These are phyloP conservation scores for Clavariopsis aquatica DNA, from an alignment of 495 filamentous ascomycete genomes.

Conservation along the genomic window DNA sequence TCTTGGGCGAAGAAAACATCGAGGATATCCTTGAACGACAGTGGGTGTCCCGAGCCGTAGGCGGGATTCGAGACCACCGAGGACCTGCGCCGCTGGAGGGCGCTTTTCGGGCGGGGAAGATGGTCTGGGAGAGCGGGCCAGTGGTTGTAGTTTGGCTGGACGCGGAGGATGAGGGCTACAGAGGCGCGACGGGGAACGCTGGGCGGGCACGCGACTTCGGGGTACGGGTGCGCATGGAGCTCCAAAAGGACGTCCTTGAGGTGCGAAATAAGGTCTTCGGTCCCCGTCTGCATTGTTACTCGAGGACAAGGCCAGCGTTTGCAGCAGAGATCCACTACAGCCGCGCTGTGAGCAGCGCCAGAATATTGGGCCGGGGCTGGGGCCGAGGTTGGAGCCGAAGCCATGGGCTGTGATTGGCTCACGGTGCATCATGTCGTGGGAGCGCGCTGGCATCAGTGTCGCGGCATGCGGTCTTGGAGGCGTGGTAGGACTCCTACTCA, in stretches of 20 bases:
- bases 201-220: slow-evolving; percentile 64
- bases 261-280: slow-evolving; percentile 41
- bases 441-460: no score
- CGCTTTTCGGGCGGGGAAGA: neutral
- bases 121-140: slow-evolving; percentile 48
- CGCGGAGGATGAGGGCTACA: slow-evolving; percentile 69
- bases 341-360: neutral
- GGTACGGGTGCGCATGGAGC: slow-evolving; percentile 59
- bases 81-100: slow-evolving; percentile 15
- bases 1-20: slow-evolving; percentile 65
- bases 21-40: slow-evolving; percentile 50
- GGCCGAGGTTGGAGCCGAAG: slow-evolving; percentile 10
- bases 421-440: no score
- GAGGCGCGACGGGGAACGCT: slow-evolving; percentile 67
- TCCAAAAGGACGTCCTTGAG: slow-evolving; percentile 52
- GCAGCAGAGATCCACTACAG: neutral
- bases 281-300: slow-evolving; percentile 27
- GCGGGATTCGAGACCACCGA: slow-evolving; percentile 33
- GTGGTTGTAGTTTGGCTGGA: slow-evolving; percentile 62
- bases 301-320: neutral
- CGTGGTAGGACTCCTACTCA: no score
- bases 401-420: slow-evolving; percentile 11
- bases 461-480: no score
- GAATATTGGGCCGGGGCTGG: neutral
- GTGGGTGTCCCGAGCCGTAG: slow-evolving; percentile 1